These are phyloP conservation scores for Cytospora leucostoma DNA, from an alignment of 2,329 filamentous ascomycete species.

Conservation along the genomic window DNA sequence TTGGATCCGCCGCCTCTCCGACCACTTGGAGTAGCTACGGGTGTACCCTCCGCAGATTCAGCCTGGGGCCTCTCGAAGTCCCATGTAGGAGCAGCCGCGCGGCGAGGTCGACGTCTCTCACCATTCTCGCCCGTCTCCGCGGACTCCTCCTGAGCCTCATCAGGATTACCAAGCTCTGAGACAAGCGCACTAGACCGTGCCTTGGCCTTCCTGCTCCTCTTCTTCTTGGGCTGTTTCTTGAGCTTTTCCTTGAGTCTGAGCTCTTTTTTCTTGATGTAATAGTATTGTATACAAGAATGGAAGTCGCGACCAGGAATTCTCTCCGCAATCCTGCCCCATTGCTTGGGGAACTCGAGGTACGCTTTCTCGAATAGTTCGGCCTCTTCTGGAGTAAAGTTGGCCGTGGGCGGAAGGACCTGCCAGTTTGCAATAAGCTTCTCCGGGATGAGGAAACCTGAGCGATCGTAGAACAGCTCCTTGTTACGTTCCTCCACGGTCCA, in stretches of 20 bases:
- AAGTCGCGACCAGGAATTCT: constrained; percentile 68
- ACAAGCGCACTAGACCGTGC: constrained; percentile 65
- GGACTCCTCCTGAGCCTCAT: constrained; percentile 57
- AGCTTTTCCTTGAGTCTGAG: constrained; percentile 77
- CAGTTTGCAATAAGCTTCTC: constrained; percentile 69
- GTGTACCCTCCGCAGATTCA: constrained; percentile 39
- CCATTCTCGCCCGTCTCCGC: constrained; percentile 61
- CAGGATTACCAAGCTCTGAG: constrained; percentile 64
- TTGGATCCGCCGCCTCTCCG: constrained; percentile 47
- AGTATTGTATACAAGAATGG: constrained; percentile 81
- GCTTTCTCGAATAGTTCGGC: constrained; percentile 70
- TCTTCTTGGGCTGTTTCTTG: constrained; percentile 62
- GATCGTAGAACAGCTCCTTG: constrained; percentile 63
- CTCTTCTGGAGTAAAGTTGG: constrained; percentile 76
- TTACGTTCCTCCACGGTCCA: constrained; percentile 62
- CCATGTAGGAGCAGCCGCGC: constrained; percentile 72
- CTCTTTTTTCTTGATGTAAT: constrained; percentile 77
- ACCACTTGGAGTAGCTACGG: constrained; percentile 57
- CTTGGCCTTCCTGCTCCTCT: constrained; percentile 58
- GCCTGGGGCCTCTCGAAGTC: constrained; percentile 56
- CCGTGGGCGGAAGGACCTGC: constrained; percentile 70
- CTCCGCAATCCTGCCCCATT: constrained; percentile 77
- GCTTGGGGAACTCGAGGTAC: constrained; percentile 76
- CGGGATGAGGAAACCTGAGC: constrained; percentile 63
- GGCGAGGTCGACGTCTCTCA: constrained; percentile 61